These are phyloP conservation scores for Dryas integrifolia DNA, from an alignment of 331 rosid genomes.

Conservation along the genomic window DNA sequence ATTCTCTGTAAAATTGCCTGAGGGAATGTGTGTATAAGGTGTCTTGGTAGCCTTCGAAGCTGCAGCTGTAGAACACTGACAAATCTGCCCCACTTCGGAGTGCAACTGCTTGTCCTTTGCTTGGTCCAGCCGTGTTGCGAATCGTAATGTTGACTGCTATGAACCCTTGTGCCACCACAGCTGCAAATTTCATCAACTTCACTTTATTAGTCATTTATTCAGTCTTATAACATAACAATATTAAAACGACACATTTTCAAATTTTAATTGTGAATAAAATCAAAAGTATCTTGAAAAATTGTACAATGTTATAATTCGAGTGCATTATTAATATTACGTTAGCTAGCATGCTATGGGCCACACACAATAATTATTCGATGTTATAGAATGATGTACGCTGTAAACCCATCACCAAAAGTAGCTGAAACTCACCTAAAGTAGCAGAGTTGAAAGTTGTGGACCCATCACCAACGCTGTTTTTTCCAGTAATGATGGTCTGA, in stretches of 20 bases:
- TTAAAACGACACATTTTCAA: too few relatives aligned
- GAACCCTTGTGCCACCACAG: conserved; percentile 57
- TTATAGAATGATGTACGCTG: too few relatives aligned
- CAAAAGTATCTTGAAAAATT: too few relatives aligned
- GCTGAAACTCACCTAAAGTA: conserved; percentile 46
- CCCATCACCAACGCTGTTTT: conserved; percentile 54
- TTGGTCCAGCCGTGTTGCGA: conserved; percentile 72
- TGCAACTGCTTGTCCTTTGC: conserved; percentile 75
- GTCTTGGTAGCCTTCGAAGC: conserved; percentile 80
- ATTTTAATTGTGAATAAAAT: too few relatives aligned
- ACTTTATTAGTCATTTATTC: too few relatives aligned
- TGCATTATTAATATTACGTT: too few relatives aligned
- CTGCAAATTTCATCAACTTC: conserved; percentile 33
- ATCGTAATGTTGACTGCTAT: conserved; percentile 55
- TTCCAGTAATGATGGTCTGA: conserved; percentile 63
- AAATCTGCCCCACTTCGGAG: conserved; percentile 66
- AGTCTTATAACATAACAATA: too few relatives aligned
- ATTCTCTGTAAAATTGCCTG: too few relatives aligned
- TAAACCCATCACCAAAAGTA: too few relatives aligned
- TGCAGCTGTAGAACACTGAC: conserved; percentile 66
- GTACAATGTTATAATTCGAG: too few relatives aligned
- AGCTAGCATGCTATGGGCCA: too few relatives aligned
- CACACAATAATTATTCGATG: too few relatives aligned
- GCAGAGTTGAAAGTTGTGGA: conserved; percentile 80
- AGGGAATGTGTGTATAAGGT: conserved; percentile 67